These are phyloP conservation scores for Aureobasidium sp. DNA, from an alignment of 2,329 filamentous ascomycete genomes.

Conservation along the genomic window DNA sequence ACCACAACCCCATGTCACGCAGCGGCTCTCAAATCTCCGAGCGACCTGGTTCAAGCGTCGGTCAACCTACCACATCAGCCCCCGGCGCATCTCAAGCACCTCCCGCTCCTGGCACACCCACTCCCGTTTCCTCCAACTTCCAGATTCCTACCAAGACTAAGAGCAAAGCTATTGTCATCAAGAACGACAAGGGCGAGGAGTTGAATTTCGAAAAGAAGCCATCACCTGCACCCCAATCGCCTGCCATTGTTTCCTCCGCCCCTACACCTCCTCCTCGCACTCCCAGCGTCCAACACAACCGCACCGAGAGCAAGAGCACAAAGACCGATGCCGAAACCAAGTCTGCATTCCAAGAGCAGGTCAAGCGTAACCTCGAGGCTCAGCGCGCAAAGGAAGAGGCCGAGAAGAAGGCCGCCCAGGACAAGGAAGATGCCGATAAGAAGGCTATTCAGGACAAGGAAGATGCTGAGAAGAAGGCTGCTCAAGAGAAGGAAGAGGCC, in stretches of 20 bases:
- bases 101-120: conserved; percentile 47
- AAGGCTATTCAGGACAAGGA: conserved; percentile 27
- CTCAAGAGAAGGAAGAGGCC: conserved; percentile 32
- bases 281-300: conserved; percentile 60
- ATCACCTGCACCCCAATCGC: conserved; percentile 42
- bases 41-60: conserved; percentile 53
- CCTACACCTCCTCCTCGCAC: conserved; percentile 67
- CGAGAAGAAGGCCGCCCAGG: conserved; percentile 25
- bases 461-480: conserved; percentile 51
- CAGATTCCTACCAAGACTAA: conserved; percentile 56
- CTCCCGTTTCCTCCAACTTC: conserved; percentile 55
- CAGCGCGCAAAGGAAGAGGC: conserved; percentile 30
- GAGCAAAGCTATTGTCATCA: conserved; percentile 75
- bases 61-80: conserved; percentile 28
- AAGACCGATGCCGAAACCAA: conserved; percentile 67
- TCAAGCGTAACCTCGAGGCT: conserved; percentile 46
- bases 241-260: conserved; percentile 67
- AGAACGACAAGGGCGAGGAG: conserved; percentile 71
- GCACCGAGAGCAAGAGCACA: conserved; percentile 61
- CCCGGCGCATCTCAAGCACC: conserved; percentile 42
- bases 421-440: conserved; percentile 17
- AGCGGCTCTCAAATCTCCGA: conserved; percentile 71
- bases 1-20: conserved; percentile 70
- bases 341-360: conserved; percentile 58
- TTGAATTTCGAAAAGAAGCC: conserved; percentile 53